Conservation (phyloP, 768 basidiomycete genomes). For the Panus rudis region DNA sequence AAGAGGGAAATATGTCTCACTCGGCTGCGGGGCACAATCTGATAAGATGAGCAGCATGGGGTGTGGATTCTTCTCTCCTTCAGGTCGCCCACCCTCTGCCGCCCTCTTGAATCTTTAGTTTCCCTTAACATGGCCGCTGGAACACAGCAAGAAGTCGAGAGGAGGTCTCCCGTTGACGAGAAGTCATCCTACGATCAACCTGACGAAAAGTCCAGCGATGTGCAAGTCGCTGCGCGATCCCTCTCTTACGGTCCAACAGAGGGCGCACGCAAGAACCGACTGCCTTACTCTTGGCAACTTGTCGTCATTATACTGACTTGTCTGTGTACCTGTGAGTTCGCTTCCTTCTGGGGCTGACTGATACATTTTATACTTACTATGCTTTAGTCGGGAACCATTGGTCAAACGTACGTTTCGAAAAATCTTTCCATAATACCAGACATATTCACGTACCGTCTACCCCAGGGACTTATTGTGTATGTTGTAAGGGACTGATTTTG, state of each 20-base stretch:
- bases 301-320: constrained; percentile 32
- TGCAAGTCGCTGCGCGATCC: constrained; percentile 1
- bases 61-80: constrained; percentile 1
- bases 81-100: constrained; percentile 1
- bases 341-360: neutral
- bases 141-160: constrained; percentile 6
- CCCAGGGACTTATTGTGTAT: constrained; percentile 32
- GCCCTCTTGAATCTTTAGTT: neutral
- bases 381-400: constrained; percentile 34
- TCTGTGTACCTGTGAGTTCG: constrained; percentile 33
- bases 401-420: constrained; percentile 28
- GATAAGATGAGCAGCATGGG: constrained; percentile 18
- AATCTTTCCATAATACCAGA: neutral
- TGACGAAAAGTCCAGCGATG: constrained; percentile 1
- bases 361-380: neutral
- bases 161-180: constrained; percentile 16
- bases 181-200: constrained; percentile 6
- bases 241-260: constrained; percentile 5
- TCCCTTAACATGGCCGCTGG: constrained; percentile 8
- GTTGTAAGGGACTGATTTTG: constrained; percentile 4
- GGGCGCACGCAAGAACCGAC: constrained; percentile 16
- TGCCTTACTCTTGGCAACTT: constrained; percentile 31
- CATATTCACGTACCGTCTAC: neutral
- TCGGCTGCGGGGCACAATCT: constrained; percentile 8
- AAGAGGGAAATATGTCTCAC: too few species aligned